These are phyloP conservation scores for Penicillium taxi DNA, from an alignment of 495 filamentous ascomycete species.

Conservation along the genomic window DNA sequence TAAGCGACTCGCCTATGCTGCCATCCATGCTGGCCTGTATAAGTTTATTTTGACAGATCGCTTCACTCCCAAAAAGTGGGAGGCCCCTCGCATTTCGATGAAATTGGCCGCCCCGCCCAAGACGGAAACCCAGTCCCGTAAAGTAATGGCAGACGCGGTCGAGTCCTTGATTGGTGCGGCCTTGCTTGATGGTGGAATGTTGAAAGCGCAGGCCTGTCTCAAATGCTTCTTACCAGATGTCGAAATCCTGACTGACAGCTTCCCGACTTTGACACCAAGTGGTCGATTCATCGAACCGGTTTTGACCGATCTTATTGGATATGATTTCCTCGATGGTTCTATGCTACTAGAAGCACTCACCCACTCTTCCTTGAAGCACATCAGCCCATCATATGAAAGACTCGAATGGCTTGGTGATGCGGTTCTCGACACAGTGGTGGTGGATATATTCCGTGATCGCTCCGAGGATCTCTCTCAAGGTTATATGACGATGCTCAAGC, in stretches of 20 bases:
- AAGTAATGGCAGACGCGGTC: slow-evolving; percentile 82
- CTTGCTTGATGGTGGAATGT: slow-evolving; percentile 58
- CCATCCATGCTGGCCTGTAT: slow-evolving; percentile 57
- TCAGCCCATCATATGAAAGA: slow-evolving; percentile 64
- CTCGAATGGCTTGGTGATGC: slow-evolving; percentile 90
- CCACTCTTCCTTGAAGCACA: slow-evolving; percentile 59
- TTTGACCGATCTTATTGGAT: slow-evolving; percentile 26
- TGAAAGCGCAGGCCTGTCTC: slow-evolving; percentile 56
- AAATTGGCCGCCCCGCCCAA: slow-evolving; percentile 8
- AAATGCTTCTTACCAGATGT: slow-evolving; percentile 57
- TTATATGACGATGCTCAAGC: slow-evolving; percentile 66
- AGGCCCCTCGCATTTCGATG: slow-evolving; percentile 51
- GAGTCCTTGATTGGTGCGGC: slow-evolving; percentile 79
- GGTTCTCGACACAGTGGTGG: slow-evolving; percentile 72
- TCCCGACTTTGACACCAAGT: not conserved
- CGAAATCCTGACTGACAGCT: slow-evolving; percentile 13
- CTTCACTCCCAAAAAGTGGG: slow-evolving; percentile 68
- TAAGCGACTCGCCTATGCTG: slow-evolving; percentile 53
- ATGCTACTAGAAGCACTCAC: slow-evolving; percentile 82
- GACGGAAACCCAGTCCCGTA: slow-evolving; percentile 53
- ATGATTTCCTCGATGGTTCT: slow-evolving; percentile 60
- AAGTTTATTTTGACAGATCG: slow-evolving; percentile 60
- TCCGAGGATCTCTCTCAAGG: slow-evolving; percentile 45
- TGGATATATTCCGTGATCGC: slow-evolving; percentile 42
- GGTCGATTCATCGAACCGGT: slow-evolving; percentile 8